Conservation (phyloP, 1,139 yeast species). For the Magnusiomyces magnusii region DNA sequence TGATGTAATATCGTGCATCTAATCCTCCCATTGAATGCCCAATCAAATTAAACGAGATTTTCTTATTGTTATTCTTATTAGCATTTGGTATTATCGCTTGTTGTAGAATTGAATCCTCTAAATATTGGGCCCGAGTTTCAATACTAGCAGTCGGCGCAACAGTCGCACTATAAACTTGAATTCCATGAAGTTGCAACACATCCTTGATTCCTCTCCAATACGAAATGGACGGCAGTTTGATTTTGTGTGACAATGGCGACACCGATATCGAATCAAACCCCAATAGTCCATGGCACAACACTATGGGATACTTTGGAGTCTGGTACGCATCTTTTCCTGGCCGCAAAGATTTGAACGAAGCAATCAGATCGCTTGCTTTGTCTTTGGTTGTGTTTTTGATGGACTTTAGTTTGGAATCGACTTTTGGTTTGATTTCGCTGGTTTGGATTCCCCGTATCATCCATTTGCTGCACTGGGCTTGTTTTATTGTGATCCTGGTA, state of each 20-base stretch:
- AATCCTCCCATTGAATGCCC: constrained; percentile 98
- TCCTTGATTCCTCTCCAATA: constrained; percentile 79
- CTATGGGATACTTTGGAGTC: constrained; percentile 52
- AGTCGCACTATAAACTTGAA: constrained; percentile 60
- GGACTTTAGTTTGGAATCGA: neutral
- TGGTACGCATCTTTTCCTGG: constrained; percentile 21
- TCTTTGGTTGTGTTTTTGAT: neutral
- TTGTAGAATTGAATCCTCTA: constrained; percentile 46
- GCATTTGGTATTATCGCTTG: constrained; percentile 33
- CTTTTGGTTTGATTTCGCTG: too few species aligned
- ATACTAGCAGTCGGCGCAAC: constrained; percentile 83
- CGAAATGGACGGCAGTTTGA: constrained; percentile 41
- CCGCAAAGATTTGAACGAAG: neutral
- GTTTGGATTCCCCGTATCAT: too few species aligned
- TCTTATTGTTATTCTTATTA: too few species aligned
- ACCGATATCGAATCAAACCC: constrained; percentile 50
- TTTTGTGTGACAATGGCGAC: neutral
- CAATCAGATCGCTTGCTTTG: neutral
- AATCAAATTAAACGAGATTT: constrained; percentile 46
- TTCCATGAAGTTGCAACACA: constrained; percentile 53
- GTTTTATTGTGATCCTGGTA: too few species aligned
- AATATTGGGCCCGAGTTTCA: constrained; percentile 54
- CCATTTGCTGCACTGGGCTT: too few species aligned
- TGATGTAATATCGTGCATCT: constrained; percentile 69
- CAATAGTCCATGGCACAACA: constrained; percentile 75